Base-by-base conservation (phyloP, 345 rosid genomes). In the Schrenkiella parvula region DNA sequence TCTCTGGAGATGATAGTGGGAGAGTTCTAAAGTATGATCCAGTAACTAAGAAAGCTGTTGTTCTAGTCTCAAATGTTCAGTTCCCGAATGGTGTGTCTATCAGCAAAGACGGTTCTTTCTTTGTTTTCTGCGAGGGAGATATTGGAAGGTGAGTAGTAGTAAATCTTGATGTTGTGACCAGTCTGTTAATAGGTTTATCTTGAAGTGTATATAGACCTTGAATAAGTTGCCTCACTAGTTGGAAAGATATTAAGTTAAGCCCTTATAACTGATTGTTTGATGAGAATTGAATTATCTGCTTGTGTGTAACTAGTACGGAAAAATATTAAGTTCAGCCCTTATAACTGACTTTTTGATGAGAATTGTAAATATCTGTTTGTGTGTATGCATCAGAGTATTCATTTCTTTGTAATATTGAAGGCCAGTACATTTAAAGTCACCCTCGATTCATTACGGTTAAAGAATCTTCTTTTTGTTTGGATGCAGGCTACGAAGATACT, bases 51-150 rank as follows among this genome's bases (percentile, higher is more conserved):
- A 83, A 88, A 76, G 83, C 96, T 48, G 84, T 81, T 53, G 91
- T 93, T 55, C 86, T 93, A 32, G 54, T 78, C 71, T 77, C 84
- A 57, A 82, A 89, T 80, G 62, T 89, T 68, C 93, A 78, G 70
- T 93, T 93, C 75, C 97, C 98, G 1, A 93, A 93, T 59, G 98
- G 98, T 29, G 66, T 91, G 15, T 78, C 99, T 66, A 61, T 95
- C 54, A 89, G 95, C 87, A 95, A 89, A 80, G 99, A 95, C 56
- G 87, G 88, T 54, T 83, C 90, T 43, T 93, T 84, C 82, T 83
- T 93, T 53, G 74, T 91, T 7, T 87, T 86, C 68, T 84, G 89
- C 56, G 96, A 91, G 75, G 89, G 85, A 55, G 53, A 79, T 61
- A 8, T 73, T 31, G 97, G 95, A 83, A 86, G 87, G 97, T 89